Base-by-base conservation (phyloP, 345 rosid species). In the sweet orange (Citrus sinensis) region DNA sequence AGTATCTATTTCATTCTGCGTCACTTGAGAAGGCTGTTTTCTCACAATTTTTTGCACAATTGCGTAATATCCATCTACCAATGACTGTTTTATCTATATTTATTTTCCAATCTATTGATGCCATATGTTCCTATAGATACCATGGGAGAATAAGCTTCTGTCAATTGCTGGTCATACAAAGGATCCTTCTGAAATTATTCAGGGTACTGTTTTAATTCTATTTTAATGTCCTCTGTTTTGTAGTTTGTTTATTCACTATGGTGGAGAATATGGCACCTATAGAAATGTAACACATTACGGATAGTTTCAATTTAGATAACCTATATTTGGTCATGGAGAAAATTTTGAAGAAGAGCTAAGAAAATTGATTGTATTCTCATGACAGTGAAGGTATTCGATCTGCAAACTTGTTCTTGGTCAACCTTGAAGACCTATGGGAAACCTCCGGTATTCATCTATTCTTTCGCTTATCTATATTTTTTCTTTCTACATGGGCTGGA, bases 151-250 rank as follows among this genome's bases (percentile, higher is more conserved):
- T 85, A 93, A 92, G 80, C 93, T 97, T 88, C 86, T 97, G 64
- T 91, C 98, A 64, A 80, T 97, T 72, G 98, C 96, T 71, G 98
- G 99, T 73, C 98, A 97, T 79, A 92, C 98, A 8, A 97, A 93
- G 86, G 90, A 93, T 90, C 97, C 93, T 82, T 89, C 94, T 77
- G 98, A 94, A 82, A 83, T 90, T 40, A 89, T 94, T 84, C 98
- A 89, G 85, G 93, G 99, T 97, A 85, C 83, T 55, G 49, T 69
- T 42, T 60, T 58, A 29, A 73, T 63, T 55, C 49, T 34, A 7
- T 16, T 75, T 32, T 54, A 56, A 2, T 77, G 40, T 63, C 9
- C 30, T 46, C 67, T 51, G 71, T 49, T 32, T 32, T 66, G 14
- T 32, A 34, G n/a, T 51, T 64, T 22, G 77, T n/a, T 42, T 46